phyloP scores from a whole-genome alignment of 2,329 filamentous ascomycete genomes.

The Mycosphaerella sp. region DNA sequence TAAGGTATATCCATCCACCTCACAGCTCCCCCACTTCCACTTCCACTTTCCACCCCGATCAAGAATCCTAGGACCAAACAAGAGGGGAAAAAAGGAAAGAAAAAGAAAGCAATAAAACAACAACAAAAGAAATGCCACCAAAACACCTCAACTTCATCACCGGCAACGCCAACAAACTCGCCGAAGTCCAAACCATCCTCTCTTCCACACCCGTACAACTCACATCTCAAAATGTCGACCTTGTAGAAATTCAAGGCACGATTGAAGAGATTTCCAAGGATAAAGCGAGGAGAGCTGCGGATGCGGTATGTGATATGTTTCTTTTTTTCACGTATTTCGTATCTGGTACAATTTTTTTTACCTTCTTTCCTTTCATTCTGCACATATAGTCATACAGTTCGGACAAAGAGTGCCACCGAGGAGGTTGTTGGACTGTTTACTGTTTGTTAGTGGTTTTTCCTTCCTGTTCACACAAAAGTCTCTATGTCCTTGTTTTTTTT shows the following conservation, averaged over 20 bases:
- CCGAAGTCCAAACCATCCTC: conserved; percentile 83
- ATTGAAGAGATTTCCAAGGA: conserved; percentile 86
- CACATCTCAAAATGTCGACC: conserved; percentile 66
- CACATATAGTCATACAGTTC: no score
- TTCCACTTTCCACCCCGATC: not conserved
- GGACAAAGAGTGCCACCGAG: no score
- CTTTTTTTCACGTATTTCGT: no score
- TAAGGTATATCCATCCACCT: no score
- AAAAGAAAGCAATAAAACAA: no score
- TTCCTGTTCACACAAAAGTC: no score
- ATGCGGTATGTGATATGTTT: conserved; percentile 65
- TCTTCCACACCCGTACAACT: conserved; percentile 63
- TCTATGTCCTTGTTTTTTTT: not conserved
- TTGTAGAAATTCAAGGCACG: conserved; percentile 85
- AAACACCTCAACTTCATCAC: conserved; percentile 82
- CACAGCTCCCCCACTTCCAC: conserved; percentile 6
- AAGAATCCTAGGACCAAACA: no score
- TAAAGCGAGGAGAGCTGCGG: conserved; percentile 78
- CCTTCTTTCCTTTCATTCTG: not conserved
- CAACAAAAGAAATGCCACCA: conserved; percentile 33
- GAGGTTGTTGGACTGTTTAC: no score
- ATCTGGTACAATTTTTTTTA: no score
- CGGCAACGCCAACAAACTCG: conserved; percentile 88
- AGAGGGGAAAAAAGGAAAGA: not conserved
- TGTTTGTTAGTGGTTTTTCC: no score